A percentile compares a stretch with the other conserved stretches of the same genome.
Evolutionary conservation across 441 rosid species (phyloP).

Genomic region (Aleurites moluccanus): DNA sequence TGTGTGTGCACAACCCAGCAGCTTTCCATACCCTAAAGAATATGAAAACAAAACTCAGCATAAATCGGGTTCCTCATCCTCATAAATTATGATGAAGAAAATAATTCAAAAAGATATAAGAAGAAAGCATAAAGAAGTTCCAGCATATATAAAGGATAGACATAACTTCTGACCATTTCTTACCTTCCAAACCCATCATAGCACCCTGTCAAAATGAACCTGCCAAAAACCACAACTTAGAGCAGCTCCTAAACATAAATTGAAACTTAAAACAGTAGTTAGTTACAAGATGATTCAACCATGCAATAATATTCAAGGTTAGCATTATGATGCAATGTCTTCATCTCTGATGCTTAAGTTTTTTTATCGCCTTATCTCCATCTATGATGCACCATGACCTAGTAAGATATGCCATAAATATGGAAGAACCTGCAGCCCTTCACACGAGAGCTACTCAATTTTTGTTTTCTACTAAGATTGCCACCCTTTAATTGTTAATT

Average conservation of each 20-base stretch:
- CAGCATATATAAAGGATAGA: constrained; percentile 1
- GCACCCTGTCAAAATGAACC: constrained; percentile 93
- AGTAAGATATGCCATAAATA: not conserved
- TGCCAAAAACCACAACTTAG: constrained; percentile 44
- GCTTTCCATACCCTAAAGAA: constrained; percentile 70
- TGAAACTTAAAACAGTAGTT: not conserved
- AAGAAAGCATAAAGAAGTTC: not conserved
- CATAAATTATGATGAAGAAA: not conserved
- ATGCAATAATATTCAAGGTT: not conserved
- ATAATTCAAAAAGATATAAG: constrained; percentile 11
- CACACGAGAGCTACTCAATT: not conserved
- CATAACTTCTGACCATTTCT: constrained; percentile 12
- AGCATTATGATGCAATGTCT: not conserved
- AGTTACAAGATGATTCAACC: not conserved
- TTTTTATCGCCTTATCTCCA: too few relatives aligned
- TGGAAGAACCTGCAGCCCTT: not conserved
- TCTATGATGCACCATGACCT: not conserved
- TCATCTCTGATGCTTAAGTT: not conserved
- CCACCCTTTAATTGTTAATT: not conserved
- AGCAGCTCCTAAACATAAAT: constrained; percentile 9
- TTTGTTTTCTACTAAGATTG: not conserved
- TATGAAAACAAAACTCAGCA: constrained; percentile 6
- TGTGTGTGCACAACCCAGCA: constrained; percentile 72
- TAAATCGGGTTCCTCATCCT: constrained; percentile 20
- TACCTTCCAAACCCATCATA: constrained; percentile 90